Evolutionary conservation across 768 basidiomycete species (phyloP).

Genomic region (Calocera viscosa): DNA sequence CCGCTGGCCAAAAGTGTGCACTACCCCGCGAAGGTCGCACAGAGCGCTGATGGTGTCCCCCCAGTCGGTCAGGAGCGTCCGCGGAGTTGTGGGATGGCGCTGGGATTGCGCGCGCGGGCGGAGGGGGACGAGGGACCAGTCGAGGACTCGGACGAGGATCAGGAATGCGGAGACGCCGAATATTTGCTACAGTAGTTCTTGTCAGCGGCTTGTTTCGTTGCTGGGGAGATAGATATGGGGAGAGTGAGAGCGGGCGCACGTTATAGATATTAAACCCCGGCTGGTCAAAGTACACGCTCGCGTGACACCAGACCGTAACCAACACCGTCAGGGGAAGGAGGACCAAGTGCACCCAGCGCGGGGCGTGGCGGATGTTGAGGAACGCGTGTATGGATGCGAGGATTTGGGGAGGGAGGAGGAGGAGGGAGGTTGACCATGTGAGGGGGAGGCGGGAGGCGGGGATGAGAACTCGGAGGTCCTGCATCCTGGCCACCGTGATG

Average conservation of each 20-base stretch:
- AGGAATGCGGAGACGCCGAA: not conserved
- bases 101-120: not conserved
- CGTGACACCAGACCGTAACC: not conserved
- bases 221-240: not conserved
- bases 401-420: not conserved
- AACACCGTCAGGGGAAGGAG: not conserved
- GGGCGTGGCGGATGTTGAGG: not conserved
- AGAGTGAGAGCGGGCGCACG: not conserved
- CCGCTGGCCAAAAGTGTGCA: not conserved
- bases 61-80: not conserved
- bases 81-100: not conserved
- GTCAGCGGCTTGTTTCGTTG: not conserved
- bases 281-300: not conserved
- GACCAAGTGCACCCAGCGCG: not conserved
- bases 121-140: not conserved
- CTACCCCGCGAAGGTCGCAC: not conserved
- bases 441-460: not conserved
- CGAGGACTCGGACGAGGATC: not conserved
- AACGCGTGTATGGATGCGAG: not conserved
- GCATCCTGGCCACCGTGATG: too few relatives aligned
- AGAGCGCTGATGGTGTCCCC: not conserved
- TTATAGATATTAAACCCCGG: not conserved
- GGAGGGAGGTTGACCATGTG: not conserved
- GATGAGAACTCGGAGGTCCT: not conserved
- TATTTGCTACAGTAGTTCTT: not conserved